Evolutionary conservation across 495 filamentous ascomycete species (phyloP).

Genomic region (Apiosordaria backusii): DNA sequence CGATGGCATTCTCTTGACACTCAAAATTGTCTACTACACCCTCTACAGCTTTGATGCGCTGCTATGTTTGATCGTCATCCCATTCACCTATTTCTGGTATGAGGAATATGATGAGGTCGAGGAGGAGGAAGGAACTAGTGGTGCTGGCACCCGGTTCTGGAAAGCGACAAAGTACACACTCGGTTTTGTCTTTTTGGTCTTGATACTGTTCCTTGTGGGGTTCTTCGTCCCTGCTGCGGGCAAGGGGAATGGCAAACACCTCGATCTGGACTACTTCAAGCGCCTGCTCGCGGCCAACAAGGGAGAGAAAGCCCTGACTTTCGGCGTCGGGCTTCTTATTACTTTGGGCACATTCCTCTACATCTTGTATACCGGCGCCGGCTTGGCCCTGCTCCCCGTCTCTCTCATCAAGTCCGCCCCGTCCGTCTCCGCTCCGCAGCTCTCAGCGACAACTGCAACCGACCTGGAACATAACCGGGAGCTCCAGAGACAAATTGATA

Average conservation of each 20-base stretch:
- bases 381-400: slow-evolving; percentile 84
- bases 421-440: slow-evolving; percentile 69
- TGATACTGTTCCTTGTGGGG: slow-evolving; percentile 84
- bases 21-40: slow-evolving; percentile 88
- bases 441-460: slow-evolving; percentile 69
- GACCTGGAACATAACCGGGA: slow-evolving; percentile 84
- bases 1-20: slow-evolving; percentile 66
- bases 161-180: slow-evolving; percentile 87
- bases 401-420: slow-evolving; percentile 87
- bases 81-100: slow-evolving; percentile 97
- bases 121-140: slow-evolving; percentile 70
- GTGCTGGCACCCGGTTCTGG: slow-evolving; percentile 64
- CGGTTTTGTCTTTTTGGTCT: slow-evolving; percentile 70
- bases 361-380: slow-evolving; percentile 80
- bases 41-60: slow-evolving; percentile 90
- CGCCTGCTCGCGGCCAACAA: slow-evolving; percentile 77
- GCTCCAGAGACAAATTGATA: slow-evolving; percentile 84
- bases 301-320: slow-evolving; percentile 88
- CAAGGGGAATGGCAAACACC: slow-evolving; percentile 55
- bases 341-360: slow-evolving; percentile 82
- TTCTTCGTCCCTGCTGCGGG: slow-evolving; percentile 84
- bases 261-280: slow-evolving; percentile 89
- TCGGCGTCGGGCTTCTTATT: slow-evolving; percentile 79
- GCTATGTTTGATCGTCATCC: slow-evolving; percentile 84
- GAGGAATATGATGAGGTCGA: slow-evolving; percentile 93